Percentiles rank a stretch among this genome's conserved stretches.
Evolutionary conservation across 768 basidiomycete genomes (phyloP).

Genomic region (Mycena leptocephala): DNA sequence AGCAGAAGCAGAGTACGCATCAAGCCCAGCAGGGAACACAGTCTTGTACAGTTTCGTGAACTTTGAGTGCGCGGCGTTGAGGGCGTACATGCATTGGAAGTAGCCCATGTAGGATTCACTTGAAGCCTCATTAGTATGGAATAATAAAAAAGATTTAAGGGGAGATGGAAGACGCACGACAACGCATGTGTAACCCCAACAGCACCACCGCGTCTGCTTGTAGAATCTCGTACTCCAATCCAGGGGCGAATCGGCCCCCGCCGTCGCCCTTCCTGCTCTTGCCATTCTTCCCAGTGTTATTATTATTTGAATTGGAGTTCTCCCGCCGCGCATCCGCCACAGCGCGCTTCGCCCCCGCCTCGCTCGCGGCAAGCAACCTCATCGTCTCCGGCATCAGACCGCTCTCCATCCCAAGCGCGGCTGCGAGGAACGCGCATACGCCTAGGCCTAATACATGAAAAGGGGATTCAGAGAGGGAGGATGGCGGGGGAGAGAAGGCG

Average conservation of each 20-base stretch:
- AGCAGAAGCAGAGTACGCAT: no score
- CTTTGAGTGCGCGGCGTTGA: constrained; percentile 76
- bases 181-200: constrained; percentile 81
- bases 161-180: constrained; percentile 60
- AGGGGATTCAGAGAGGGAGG: constrained; percentile 65
- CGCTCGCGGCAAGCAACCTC: constrained; percentile 68
- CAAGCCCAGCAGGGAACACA: constrained; percentile 76
- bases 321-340: constrained; percentile 45
- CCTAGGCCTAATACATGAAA: constrained; percentile 84
- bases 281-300: not conserved
- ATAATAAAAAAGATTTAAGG: no score
- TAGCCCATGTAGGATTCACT: constrained; percentile 88
- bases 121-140: not conserved
- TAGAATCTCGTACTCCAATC: constrained; percentile 84
- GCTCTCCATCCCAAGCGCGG: constrained; percentile 86
- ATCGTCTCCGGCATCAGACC: constrained; percentile 78
- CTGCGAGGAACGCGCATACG: constrained; percentile 82
- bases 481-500: constrained; percentile 57
- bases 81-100: constrained; percentile 79
- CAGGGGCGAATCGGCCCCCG: constrained; percentile 66
- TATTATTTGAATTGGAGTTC: no score
- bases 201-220: constrained; percentile 82
- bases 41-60: constrained; percentile 83
- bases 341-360: constrained; percentile 73
- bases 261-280: constrained; percentile 40